Percentiles rank a stretch among this genome's conserved stretches.
phyloP scores from a whole-genome alignment of 352 stramenopile species.

The Phytopythium kandeliae region DNA sequence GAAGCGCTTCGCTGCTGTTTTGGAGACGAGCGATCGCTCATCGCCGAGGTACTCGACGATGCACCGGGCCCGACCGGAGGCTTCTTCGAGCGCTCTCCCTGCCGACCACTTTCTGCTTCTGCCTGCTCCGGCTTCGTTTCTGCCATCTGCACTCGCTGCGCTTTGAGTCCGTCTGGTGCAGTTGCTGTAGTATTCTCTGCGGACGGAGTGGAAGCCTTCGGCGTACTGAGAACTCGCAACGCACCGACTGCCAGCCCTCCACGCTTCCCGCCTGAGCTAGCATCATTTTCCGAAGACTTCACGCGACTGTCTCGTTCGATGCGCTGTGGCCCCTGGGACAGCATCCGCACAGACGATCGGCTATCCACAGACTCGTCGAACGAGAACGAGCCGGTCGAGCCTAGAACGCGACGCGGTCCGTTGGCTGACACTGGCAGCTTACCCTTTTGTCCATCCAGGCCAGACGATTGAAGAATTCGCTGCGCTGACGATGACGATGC shows the following conservation, averaged over 20 bases:
- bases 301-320: slow-evolving; percentile 25
- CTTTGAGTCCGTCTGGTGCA: slow-evolving; percentile 13
- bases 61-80: not conserved
- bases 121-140: not conserved
- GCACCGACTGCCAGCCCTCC: slow-evolving; percentile 18
- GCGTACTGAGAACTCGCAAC: slow-evolving; percentile 29
- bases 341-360: slow-evolving; percentile 17
- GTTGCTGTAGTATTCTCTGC: slow-evolving; percentile 23
- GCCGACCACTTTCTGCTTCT: not conserved
- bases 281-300: slow-evolving; percentile 19
- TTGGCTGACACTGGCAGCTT: slow-evolving; percentile 4
- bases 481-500: slow-evolving; percentile 8
- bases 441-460: not conserved
- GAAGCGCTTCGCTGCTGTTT: not conserved
- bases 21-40: not conserved
- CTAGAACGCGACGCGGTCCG: slow-evolving; percentile 23
- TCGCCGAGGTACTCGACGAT: not conserved
- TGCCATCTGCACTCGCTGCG: slow-evolving; percentile 1
- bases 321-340: slow-evolving; percentile 35
- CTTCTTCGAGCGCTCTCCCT: not conserved
- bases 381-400: slow-evolving; percentile 4
- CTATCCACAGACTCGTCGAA: slow-evolving; percentile 4
- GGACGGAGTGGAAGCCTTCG: slow-evolving; percentile 17
- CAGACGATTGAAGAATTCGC: slow-evolving; percentile 13
- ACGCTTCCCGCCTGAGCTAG: slow-evolving; percentile 4